Conservation (phyloP, 2,329 filamentous ascomycete genomes). For the Trichoderma sp. region DNA sequence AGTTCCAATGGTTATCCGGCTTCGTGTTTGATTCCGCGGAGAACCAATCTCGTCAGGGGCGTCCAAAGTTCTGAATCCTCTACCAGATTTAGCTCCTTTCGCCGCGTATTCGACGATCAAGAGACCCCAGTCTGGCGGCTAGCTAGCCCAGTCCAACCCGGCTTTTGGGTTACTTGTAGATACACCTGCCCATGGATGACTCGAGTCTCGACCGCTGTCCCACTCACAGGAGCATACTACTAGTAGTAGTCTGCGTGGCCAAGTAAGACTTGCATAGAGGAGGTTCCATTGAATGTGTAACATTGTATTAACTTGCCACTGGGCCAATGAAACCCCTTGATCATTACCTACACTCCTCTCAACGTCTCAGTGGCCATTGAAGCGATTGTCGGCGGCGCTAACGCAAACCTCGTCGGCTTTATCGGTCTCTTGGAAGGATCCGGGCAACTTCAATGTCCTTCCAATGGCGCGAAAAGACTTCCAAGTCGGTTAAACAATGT, state of each 20-base stretch:
- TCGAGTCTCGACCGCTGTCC: not conserved
- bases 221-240: not conserved
- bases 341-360: not conserved
- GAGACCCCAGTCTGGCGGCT: not conserved
- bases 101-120: not conserved
- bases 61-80: not conserved
- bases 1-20: not conserved
- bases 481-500: not conserved
- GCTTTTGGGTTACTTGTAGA: not conserved
- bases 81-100: not conserved
- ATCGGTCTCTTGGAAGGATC: not conserved
- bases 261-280: not conserved
- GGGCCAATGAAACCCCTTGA: not conserved
- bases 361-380: not conserved
- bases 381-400: not conserved
- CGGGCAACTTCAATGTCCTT: not conserved
- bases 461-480: not conserved
- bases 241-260: not conserved
- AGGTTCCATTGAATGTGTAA: not conserved
- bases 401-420: not conserved
- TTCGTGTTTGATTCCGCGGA: not conserved
- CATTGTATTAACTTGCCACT: not conserved
- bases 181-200: not conserved
- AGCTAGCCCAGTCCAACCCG: not conserved
- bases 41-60: not conserved